Base-by-base conservation (phyloP, 306 rosid genomes). In the Pachyrhizus erosus region DNA sequence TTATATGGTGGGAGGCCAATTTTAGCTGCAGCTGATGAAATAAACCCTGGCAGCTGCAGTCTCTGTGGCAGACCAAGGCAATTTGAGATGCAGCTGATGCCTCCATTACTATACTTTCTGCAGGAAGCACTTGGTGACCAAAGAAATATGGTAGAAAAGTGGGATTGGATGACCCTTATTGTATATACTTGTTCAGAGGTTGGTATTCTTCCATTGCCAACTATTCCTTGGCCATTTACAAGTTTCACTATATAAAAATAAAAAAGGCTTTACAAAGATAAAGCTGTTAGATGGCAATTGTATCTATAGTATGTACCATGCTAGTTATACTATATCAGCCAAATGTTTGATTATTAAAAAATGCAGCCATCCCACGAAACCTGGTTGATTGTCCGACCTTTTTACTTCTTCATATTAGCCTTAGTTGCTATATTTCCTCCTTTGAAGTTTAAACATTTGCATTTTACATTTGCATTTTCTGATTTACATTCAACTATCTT, bases 151-250 rank as follows among this genome's bases (percentile, higher is more conserved):
- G 33, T 95, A 65, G 93, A 86, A 77, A 87, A 86, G 79, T 95
- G 99, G 99, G 91, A 90, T 75, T 95, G 97, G 98, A 90, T 95
- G 94, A 91, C 99, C 71, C 89, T 95, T 10, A 15, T 84, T 15
- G 81, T 90, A 58, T 92, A 86, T 77, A 93, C 99, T 23, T 95
- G 99, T 87, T 88, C 98, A 14, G 80, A 83, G 84, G 98, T 95
- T 75, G 83, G 88, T 82, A 51, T 77, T 79, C 71, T 40, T 74
- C 23, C 31, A 1, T 62, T 67, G 73, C 74, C 57, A 43, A 9
- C 24, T 34, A 18, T 70, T 73, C 27, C 48, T 18, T 57, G 27
- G 39, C 40, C 80, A 52, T 65, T 73, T 62, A 14, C 21, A 31
- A 39, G 70, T 61, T 48, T 66, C 13, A 72, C 9, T 27, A 45